Base-by-base conservation (phyloP, 2,329 filamentous ascomycete genomes). In the Colletotrichum paranaense region DNA sequence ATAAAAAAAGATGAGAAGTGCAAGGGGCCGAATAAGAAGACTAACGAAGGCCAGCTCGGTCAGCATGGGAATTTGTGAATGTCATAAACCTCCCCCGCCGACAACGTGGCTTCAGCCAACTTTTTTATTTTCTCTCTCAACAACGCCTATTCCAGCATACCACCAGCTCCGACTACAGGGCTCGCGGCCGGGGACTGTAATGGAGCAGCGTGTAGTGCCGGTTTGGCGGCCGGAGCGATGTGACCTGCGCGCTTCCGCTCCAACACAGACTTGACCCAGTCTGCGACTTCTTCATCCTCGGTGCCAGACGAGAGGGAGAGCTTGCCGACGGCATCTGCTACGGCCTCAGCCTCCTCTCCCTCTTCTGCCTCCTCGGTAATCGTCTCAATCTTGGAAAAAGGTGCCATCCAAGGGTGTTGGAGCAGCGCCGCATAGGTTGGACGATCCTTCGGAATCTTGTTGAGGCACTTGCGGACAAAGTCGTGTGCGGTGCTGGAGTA, bases 381-480 rank as follows among this genome's bases (percentile, higher is more conserved):
- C 1, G 91, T 93, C n/a, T 91, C 88, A 2, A 94, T 94, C 77
- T 95, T 93, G 75, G 92, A 90, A 49, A 98, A 86, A 1, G 90
- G 88, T 9, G 91, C 88, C 5, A 99, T 88, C 97, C 97, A 99
- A 32, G 94, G 91, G 80, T 98, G 96, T 78, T 94, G 91, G 12
- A 99, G 88, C 5, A 99, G 89, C 88, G 94, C 95, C 64, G 93
- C 91, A 81, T 99, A 99, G 0, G 94, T 97, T n/a, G 95, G 96
- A n/a, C 97, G 92, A 73, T 97, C 90, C 77, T 94, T 94, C 9
- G 97, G 94, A 26, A 94, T 93, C 83, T 99, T 99, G 86, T 98
- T 95, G 59, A 99, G 88, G 81, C 97, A 98, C 57, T 92, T 92
- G 52, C 90, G 88, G 28, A 99, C 96, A 84, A 99, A 99, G 78